phyloP scores from a whole-genome alignment of 169 alveolate genomes.

The Pseudocohnilembus persalinus region DNA sequence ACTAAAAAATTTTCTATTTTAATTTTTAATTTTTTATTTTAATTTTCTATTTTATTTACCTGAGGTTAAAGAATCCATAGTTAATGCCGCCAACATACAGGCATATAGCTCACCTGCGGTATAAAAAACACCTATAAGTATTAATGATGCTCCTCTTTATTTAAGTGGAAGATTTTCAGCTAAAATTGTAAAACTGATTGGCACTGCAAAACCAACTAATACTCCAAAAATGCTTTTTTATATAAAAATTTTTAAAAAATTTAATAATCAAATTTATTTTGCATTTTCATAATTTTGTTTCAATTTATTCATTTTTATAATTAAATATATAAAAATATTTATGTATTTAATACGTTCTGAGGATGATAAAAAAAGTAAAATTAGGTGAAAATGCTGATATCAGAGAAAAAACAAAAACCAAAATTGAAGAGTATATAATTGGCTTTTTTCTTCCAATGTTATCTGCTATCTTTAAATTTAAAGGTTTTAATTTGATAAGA shows the following conservation, averaged over 20 bases:
- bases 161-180: slow-evolving; percentile 36
- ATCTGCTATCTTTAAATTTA: not conserved
- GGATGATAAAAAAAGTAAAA: slow-evolving; percentile 8
- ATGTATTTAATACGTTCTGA: not conserved
- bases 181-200: slow-evolving; percentile 34
- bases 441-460: not conserved
- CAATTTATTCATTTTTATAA: not conserved
- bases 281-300: not conserved
- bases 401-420: not conserved
- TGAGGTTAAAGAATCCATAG: slow-evolving; percentile 19
- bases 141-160: slow-evolving; percentile 33
- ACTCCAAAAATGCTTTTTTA: slow-evolving; percentile 12
- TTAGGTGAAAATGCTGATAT: not conserved
- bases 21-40: too few relatives aligned
- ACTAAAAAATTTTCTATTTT: too few relatives aligned
- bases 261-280: not conserved
- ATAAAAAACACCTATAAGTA: slow-evolving; percentile 34
- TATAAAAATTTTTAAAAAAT: not conserved
- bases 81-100: slow-evolving; percentile 17
- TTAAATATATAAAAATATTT: not conserved
- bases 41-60: not conserved
- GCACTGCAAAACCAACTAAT: slow-evolving; percentile 34
- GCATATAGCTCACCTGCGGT: slow-evolving; percentile 35
- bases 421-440: not conserved
- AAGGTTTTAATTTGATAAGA: too few relatives aligned